Conservation (phyloP, 2,329 filamentous ascomycete species). For the Colletotrichum lini region DNA sequence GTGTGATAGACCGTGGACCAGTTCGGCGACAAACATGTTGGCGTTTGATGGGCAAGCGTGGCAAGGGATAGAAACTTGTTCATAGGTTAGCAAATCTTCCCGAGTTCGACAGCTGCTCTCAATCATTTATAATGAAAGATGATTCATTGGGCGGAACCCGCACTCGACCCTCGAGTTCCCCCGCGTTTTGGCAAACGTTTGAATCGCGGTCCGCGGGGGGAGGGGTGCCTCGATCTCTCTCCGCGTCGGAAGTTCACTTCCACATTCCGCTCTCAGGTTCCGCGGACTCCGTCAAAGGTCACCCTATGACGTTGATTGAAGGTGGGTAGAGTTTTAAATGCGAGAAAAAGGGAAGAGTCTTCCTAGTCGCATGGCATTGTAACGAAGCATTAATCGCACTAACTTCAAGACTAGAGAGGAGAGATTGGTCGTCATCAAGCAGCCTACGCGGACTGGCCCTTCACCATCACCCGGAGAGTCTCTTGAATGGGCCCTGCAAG, state of each 20-base stretch:
- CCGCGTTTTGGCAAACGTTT: background rate
- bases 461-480: too few relatives aligned
- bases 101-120: background rate
- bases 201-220: background rate
- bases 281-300: background rate
- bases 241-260: conserved; percentile 4
- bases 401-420: too few relatives aligned
- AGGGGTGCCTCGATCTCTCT: background rate
- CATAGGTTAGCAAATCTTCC: background rate
- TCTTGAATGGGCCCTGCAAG: too few relatives aligned
- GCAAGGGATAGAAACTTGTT: background rate
- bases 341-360: background rate
- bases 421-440: too few relatives aligned
- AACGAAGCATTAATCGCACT: too few relatives aligned
- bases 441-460: too few relatives aligned
- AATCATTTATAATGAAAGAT: conserved; percentile 4
- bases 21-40: conserved; percentile 48
- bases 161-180: background rate
- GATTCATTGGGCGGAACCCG: conserved; percentile 6
- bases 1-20: conserved; percentile 43
- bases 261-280: conserved; percentile 1
- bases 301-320: background rate
- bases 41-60: background rate
- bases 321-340: too few relatives aligned
- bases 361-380: too few relatives aligned